Base-by-base conservation (phyloP, 305 asterid species). In the Coffea humblotiana region DNA sequence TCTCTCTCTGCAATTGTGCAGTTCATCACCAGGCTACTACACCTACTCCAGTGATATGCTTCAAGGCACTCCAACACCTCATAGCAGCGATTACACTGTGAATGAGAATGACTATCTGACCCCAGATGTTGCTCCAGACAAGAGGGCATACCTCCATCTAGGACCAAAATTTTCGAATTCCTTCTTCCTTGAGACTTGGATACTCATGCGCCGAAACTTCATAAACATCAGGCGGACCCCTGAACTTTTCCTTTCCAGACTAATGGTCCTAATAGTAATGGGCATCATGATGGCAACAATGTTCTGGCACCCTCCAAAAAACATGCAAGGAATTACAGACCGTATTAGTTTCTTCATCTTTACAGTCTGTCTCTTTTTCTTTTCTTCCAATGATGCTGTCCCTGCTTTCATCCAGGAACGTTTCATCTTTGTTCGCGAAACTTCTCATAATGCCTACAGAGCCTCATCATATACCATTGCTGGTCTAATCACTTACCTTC, bases 401-500 rank as follows among this genome's bases (percentile, higher is more conserved):
- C 98, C 98, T 0, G 97, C 97, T 25, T 94, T 94, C 82, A 94
- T 94, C 79, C 97, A 94, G 75, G 98, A 94, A 77, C 94, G 94
- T 70, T 90, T 90, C 90, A 88, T 94, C 49, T 94, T 91, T 84
- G 81, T 94, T 64, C 90, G 94, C 2, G 96, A 94, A 77, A 92
- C 97, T 49, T 94, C 98, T 2, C 98, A 94, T 84, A 91, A 92
- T 32, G 94, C 97, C 18, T 94, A 94, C 56, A 85, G 96, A n/a
- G 94, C 98, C 45, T 94, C 98, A 4, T 91, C 98, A 23, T 92
- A 92, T 86, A 89, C 98, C 37, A 88, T 94, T 13, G 91, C 98
- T 2, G 97, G 98, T 37, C 86, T 94, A 23, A 61, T 93, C 77
- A 93, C 94, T 23, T 89, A 91, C 74, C 91, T 91, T 56, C 97